A percentile compares a stretch with the other conserved stretches of the same genome.
Conservation (phyloP, 2,329 filamentous ascomycete species). For the Trichophaea hybrida region DNA sequence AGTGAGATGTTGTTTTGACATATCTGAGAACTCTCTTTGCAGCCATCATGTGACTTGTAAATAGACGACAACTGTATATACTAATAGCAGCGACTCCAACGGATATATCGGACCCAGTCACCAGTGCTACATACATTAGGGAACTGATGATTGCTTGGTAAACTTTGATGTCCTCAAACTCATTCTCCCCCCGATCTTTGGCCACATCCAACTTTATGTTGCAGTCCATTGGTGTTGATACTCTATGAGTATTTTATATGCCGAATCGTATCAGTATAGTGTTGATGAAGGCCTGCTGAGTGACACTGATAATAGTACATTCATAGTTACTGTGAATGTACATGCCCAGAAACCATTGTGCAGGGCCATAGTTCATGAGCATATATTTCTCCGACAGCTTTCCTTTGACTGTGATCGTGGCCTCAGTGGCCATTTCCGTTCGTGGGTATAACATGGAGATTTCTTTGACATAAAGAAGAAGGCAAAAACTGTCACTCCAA, state of each 20-base stretch:
- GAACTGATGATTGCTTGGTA: neutral
- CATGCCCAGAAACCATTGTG: conserved; percentile 26
- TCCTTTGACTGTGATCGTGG: neutral
- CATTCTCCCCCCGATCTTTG: neutral
- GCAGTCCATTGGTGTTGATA: neutral
- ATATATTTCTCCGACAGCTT: conserved; percentile 14
- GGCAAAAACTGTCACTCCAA: neutral
- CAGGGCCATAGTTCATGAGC: conserved; percentile 26
- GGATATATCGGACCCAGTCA: neutral
- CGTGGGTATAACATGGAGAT: neutral
- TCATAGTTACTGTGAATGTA: conserved; percentile 12
- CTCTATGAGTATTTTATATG: neutral
- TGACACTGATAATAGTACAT: neutral
- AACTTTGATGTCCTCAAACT: neutral
- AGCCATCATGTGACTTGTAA: neutral
- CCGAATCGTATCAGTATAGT: neutral
- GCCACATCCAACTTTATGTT: neutral
- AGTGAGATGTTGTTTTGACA: neutral
- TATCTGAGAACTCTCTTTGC: neutral
- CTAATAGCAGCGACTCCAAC: neutral
- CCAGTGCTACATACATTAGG: neutral
- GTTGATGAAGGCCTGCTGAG: neutral
- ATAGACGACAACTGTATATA: neutral
- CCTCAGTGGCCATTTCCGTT: neutral
- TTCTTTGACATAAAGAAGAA: neutral